A percentile compares a stretch with the other conserved stretches of the same genome.
These are phyloP conservation scores for Cicer chorassanicum DNA, from an alignment of 306 rosid species.

Conservation along the genomic window DNA sequence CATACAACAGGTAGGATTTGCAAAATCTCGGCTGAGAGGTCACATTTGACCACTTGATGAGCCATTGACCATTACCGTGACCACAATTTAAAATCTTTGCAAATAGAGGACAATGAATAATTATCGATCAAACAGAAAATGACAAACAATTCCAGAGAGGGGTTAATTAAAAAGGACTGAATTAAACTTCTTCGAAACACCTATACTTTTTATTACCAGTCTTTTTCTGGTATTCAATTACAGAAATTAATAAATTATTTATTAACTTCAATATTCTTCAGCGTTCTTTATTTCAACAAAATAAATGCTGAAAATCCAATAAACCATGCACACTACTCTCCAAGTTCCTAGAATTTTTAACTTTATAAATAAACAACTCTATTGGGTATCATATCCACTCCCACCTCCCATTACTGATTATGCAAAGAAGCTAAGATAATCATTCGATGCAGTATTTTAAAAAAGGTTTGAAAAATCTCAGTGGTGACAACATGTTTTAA, in stretches of 20 bases:
- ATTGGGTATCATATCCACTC: background rate
- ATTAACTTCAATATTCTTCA: background rate
- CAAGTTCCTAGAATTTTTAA: background rate
- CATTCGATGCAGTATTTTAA: background rate
- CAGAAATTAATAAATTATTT: constrained; percentile 12
- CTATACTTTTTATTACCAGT: background rate
- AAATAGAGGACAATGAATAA: background rate
- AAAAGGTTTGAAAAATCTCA: background rate
- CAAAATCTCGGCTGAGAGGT: background rate
- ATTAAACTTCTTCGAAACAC: background rate
- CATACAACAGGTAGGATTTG: background rate
- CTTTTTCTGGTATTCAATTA: background rate
- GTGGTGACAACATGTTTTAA: background rate
- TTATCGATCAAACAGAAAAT: background rate
- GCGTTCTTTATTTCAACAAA: background rate
- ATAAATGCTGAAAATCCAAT: constrained; percentile 3
- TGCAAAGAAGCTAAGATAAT: background rate
- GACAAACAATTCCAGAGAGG: constrained; percentile 17
- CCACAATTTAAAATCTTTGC: background rate
- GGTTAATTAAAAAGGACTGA: background rate
- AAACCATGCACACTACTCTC: background rate
- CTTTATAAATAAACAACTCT: background rate
- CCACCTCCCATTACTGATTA: background rate
- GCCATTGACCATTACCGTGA: background rate
- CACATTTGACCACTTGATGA: background rate